phyloP scores from a whole-genome alignment of 2,329 filamentous ascomycete genomes.

The Dactylonectria macrodidyma region DNA sequence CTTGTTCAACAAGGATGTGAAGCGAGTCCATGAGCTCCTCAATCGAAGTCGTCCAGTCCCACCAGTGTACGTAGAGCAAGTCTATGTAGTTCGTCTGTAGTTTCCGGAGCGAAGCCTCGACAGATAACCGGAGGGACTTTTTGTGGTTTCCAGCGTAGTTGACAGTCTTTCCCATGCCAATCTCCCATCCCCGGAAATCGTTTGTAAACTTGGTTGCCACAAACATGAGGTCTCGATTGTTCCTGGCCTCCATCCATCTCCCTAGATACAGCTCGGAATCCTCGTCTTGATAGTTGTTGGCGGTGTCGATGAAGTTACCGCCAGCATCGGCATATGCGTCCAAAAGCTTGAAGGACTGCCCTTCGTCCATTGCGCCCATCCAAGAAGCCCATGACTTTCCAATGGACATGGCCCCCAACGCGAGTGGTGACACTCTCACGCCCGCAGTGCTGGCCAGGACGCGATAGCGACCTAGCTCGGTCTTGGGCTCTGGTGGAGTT shows the following conservation, averaged over 20 bases:
- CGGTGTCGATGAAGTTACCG: conserved; percentile 79
- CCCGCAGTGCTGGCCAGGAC: conserved; percentile 1
- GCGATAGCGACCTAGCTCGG: conserved; percentile 9
- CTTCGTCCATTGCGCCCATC: conserved; percentile 70
- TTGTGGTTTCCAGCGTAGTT: conserved; percentile 59
- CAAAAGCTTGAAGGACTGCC: conserved; percentile 68
- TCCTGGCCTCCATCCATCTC: conserved; percentile 67
- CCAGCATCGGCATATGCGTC: conserved; percentile 70
- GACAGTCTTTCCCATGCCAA: conserved; percentile 22
- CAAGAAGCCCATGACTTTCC: conserved; percentile 60
- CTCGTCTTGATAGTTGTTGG: conserved; percentile 71
- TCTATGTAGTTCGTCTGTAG: conserved; percentile 55
- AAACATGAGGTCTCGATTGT: conserved; percentile 68
- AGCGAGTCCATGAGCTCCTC: conserved; percentile 46
- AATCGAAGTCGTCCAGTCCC: conserved; percentile 44
- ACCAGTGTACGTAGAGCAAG: conserved; percentile 48
- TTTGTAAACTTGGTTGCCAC: conserved; percentile 71
- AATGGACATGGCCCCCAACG: conserved; percentile 61
- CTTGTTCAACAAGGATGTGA: conserved; percentile 41
- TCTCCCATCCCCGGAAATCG: not conserved
- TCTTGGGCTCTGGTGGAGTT: conserved; percentile 8
- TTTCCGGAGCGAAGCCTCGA: conserved; percentile 58
- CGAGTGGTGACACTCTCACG: conserved; percentile 7
- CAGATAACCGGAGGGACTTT: conserved; percentile 54
- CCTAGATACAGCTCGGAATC: conserved; percentile 72